Evolutionary conservation across 2,329 filamentous ascomycete genomes (phyloP).

Genomic region (Fusarium lateritium): DNA sequence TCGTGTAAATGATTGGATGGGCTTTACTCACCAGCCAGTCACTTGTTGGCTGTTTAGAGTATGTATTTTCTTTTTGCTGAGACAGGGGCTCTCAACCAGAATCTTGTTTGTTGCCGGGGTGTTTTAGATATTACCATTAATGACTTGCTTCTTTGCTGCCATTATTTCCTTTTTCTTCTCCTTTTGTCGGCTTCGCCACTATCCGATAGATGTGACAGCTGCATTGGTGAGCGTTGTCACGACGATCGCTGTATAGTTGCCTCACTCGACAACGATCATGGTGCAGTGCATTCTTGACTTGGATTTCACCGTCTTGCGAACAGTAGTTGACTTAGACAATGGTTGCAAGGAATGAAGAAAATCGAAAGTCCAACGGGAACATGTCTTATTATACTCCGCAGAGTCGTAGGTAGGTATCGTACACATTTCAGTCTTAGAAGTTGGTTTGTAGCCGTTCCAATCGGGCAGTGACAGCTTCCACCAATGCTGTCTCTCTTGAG

Average conservation of each 20-base stretch:
- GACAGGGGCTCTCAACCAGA: neutral
- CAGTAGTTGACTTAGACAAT: conserved; percentile 1
- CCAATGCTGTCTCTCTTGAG: conserved; percentile 76
- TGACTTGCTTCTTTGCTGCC: conserved; percentile 1
- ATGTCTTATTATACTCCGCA: conserved; percentile 34
- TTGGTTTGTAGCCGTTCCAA: conserved; percentile 68
- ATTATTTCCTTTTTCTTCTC: conserved; percentile 5
- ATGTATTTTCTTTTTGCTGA: conserved; percentile 1
- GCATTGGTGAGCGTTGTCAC: neutral
- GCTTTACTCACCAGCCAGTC: neutral
- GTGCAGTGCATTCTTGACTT: neutral
- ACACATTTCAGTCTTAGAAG: conserved; percentile 44
- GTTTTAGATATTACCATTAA: neutral
- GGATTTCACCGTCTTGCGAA: neutral
- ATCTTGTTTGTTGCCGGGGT: neutral
- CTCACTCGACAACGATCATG: neutral
- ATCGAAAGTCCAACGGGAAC: conserved; percentile 8
- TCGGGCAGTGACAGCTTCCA: conserved; percentile 75
- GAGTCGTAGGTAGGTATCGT: conserved; percentile 37
- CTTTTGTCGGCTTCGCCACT: neutral
- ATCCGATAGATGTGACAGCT: conserved; percentile 1
- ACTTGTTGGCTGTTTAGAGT: neutral
- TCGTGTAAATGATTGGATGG: conserved; percentile 29
- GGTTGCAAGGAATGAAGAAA: conserved; percentile 5
- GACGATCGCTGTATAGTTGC: conserved; percentile 24